Conservation (phyloP, 768 basidiomycete species). For the Lentinus brumalis region DNA sequence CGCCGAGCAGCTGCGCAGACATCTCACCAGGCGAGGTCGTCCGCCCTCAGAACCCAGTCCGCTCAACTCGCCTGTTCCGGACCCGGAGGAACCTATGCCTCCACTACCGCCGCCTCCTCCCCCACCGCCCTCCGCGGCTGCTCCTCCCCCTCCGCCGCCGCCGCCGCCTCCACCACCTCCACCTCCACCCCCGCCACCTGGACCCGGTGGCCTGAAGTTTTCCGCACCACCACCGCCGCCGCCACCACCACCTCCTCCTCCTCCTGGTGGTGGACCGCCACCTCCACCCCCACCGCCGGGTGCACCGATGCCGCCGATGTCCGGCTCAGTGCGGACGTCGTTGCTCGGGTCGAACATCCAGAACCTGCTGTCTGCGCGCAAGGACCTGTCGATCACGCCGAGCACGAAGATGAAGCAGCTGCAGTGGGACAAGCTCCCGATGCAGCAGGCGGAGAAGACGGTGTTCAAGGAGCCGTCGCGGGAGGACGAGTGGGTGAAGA, state of each 20-base stretch:
- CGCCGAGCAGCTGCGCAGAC: constrained; percentile 64
- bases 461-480: constrained; percentile 78
- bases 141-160: constrained; percentile 28
- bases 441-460: constrained; percentile 81
- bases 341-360: constrained; percentile 60
- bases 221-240: constrained; percentile 38
- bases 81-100: constrained; percentile 42
- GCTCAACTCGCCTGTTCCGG: constrained; percentile 36
- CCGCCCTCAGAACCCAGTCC: constrained; percentile 41
- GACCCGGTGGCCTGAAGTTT: constrained; percentile 28
- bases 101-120: constrained; percentile 21
- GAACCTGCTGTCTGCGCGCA: constrained; percentile 63
- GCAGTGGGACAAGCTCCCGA: constrained; percentile 98
- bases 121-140: constrained; percentile 33
- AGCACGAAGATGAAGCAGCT: constrained; percentile 95
- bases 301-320: constrained; percentile 36
- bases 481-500: constrained; percentile 80
- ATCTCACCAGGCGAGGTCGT: constrained; percentile 53
- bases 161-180: constrained; percentile 29
- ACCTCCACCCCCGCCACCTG: constrained; percentile 31
- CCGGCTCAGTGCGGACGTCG: constrained; percentile 55
- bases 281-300: constrained; percentile 42
- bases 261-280: constrained; percentile 39
- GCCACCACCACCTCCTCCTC: constrained; percentile 41
- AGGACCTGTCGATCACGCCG: constrained; percentile 84